These are phyloP conservation scores for Cutaneotrichosporon mucoides DNA, from an alignment of 1,284 basidiomycete genomes.

Conservation along the genomic window DNA sequence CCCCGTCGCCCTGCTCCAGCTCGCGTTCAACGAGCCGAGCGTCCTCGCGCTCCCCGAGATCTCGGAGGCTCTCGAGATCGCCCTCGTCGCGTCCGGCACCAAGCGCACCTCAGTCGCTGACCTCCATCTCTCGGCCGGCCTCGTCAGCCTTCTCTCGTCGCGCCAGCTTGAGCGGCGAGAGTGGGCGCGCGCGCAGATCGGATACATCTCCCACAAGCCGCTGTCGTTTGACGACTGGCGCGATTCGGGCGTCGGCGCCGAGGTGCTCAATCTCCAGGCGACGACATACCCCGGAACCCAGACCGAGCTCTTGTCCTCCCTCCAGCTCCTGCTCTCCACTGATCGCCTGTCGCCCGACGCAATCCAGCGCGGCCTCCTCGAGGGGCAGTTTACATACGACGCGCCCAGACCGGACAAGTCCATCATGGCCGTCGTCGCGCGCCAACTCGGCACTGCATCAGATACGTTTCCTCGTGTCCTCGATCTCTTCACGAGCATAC, in stretches of 20 bases:
- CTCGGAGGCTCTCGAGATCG: slow-evolving; percentile 33
- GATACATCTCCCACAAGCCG: slow-evolving; percentile 13
- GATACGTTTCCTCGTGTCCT: slow-evolving; percentile 63
- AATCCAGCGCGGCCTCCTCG: slow-evolving; percentile 32
- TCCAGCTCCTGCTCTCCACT: slow-evolving; percentile 21
- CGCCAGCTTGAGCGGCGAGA: slow-evolving; percentile 9
- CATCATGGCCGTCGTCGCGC: slow-evolving; percentile 36
- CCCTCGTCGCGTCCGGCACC: slow-evolving; percentile 11
- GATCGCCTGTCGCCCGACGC: slow-evolving; percentile 26
- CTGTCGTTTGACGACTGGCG: slow-evolving; percentile 34
- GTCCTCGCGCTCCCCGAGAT: slow-evolving; percentile 58
- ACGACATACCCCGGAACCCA: slow-evolving; percentile 6
- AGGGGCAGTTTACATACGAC: slow-evolving; percentile 18
- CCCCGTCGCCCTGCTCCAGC: slow-evolving; percentile 58
- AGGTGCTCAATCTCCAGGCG: slow-evolving; percentile 27
- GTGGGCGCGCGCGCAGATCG: slow-evolving; percentile 33
- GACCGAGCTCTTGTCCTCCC: slow-evolving; percentile 20
- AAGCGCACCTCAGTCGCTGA: slow-evolving; percentile 16
- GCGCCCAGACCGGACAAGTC: slow-evolving; percentile 19
- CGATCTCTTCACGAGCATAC: slow-evolving; percentile 48
- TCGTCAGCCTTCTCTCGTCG: slow-evolving; percentile 28
- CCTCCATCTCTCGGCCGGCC: slow-evolving; percentile 26
- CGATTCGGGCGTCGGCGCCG: slow-evolving; percentile 26
- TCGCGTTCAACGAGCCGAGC: slow-evolving; percentile 62
- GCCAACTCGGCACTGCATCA: slow-evolving; percentile 56